These are phyloP conservation scores for Suillus subalutaceus DNA, from an alignment of 768 basidiomycete genomes.

Conservation along the genomic window DNA sequence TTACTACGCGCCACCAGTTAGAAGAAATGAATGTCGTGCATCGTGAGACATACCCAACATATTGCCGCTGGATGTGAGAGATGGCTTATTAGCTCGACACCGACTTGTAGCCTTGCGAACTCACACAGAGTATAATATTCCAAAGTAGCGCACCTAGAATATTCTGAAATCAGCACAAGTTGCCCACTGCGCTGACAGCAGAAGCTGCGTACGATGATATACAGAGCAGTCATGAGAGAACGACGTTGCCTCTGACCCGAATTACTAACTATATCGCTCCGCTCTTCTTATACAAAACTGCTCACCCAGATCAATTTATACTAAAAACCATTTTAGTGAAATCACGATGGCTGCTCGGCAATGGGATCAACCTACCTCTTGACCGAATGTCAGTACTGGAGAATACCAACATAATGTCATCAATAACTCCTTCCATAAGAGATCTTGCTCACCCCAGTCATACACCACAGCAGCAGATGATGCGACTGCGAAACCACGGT, in stretches of 20 bases:
- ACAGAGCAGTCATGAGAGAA: conserved; percentile 4
- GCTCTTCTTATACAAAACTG: neutral
- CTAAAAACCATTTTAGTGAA: neutral
- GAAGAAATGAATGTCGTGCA: neutral
- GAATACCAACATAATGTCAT: neutral
- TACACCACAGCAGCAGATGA: neutral
- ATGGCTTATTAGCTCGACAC: neutral
- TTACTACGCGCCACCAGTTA: neutral
- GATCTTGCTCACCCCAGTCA: neutral
- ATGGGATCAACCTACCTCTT: neutral
- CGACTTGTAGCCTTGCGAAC: neutral
- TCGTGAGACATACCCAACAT: neutral
- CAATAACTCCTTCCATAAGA: neutral
- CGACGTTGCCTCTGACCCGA: neutral
- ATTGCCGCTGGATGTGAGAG: neutral
- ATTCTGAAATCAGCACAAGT: neutral
- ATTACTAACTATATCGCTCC: neutral
- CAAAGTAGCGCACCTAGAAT: neutral
- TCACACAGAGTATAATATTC: neutral
- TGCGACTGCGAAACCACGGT: neutral
- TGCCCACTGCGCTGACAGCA: neutral
- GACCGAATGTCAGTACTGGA: neutral
- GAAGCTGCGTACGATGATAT: neutral
- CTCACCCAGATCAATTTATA: neutral
- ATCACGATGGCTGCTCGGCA: neutral